Base-by-base conservation (phyloP, 345 rosid genomes). In the Dipteronia dyeriana region DNA sequence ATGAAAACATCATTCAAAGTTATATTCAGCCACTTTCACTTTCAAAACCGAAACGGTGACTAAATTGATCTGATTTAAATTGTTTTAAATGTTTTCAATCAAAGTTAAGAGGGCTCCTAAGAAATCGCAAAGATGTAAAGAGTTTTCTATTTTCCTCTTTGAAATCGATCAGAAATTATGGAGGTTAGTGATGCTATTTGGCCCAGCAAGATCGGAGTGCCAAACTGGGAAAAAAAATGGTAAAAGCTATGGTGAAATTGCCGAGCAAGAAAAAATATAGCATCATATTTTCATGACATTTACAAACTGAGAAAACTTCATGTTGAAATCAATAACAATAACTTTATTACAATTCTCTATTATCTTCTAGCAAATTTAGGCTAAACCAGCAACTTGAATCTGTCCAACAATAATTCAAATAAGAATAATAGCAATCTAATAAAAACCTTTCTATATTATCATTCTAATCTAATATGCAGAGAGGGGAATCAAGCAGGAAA, bases 11-110 rank as follows among this genome's bases (percentile, higher is more conserved):
- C 66, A 11, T 72, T 72, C 74, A 70, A 70, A 70, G 6, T 26
- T 70, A 2, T 7, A 51, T 9, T 16, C 47, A 45, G 72, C 45
- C 71, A 70, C 62, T 51, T 29, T 53, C 71, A 70, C 62, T 51
- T 29, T 53, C 25, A 16, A 70, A 51, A 51, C 62, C 62, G 19
- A 17, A 16, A 49, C 16, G 54, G 19, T 49, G 54, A 49, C 54
- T 8, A 41, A 41, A 41, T 49, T 19, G 16, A 49, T 49, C 54
- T 12, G 16, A 11, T 49, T 49, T 49, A 14, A 49, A 49, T 49
- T 11, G 54, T 49, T 49, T 49, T 49, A 13, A 49, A 49, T 14
- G 54, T 4, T 49, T 14, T 5, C 0, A 12, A 13, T 38, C 26
- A 66, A 39, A 38, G 70, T 66, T 66, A 66, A 11, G 70, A 4